Percentiles rank a stretch among this genome's conserved stretches.
Evolutionary conservation across 2,329 filamentous ascomycete genomes (phyloP).

Genomic region (Penicillium sp.): DNA sequence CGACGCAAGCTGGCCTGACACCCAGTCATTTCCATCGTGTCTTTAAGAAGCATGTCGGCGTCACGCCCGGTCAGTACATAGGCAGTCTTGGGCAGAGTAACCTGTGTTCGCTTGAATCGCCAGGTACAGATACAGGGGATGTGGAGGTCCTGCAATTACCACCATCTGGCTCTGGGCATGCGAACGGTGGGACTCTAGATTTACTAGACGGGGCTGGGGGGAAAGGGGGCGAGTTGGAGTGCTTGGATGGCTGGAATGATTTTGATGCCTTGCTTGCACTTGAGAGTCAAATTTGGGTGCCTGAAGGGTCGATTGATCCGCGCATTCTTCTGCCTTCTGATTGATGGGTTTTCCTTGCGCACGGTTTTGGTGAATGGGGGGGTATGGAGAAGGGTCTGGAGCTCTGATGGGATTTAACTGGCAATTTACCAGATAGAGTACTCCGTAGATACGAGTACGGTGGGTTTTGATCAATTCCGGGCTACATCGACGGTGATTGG

Average conservation of each 20-base stretch:
- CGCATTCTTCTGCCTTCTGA: slow-evolving; percentile 8
- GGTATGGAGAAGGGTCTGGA: not conserved
- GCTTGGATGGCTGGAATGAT: slow-evolving; percentile 33
- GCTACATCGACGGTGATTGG: not conserved
- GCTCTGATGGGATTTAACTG: not conserved
- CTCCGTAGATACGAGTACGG: not conserved
- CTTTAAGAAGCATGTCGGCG: slow-evolving; percentile 54
- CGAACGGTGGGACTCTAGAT: slow-evolving; percentile 4
- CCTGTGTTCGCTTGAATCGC: not conserved
- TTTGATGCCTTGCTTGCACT: slow-evolving; percentile 38
- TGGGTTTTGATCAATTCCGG: not conserved
- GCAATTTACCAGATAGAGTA: no score
- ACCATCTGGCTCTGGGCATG: slow-evolving; percentile 1
- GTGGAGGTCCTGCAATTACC: not conserved
- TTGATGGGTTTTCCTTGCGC: slow-evolving; percentile 1
- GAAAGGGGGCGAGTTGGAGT: slow-evolving; percentile 7
- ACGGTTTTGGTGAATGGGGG: not conserved
- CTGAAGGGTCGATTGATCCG: slow-evolving; percentile 19
- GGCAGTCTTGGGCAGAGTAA: slow-evolving; percentile 13
- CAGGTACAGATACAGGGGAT: not conserved
- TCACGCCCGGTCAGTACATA: slow-evolving; percentile 51
- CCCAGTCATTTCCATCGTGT: slow-evolving; percentile 57
- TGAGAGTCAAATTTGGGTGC: slow-evolving; percentile 19
- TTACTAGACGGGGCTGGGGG: slow-evolving; percentile 18
- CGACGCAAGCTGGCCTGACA: slow-evolving; percentile 50